A percentile compares a stretch with the other conserved stretches of the same genome.
These are phyloP conservation scores for Penicillium maclennaniae DNA, from an alignment of 495 filamentous ascomycete genomes.

Conservation along the genomic window DNA sequence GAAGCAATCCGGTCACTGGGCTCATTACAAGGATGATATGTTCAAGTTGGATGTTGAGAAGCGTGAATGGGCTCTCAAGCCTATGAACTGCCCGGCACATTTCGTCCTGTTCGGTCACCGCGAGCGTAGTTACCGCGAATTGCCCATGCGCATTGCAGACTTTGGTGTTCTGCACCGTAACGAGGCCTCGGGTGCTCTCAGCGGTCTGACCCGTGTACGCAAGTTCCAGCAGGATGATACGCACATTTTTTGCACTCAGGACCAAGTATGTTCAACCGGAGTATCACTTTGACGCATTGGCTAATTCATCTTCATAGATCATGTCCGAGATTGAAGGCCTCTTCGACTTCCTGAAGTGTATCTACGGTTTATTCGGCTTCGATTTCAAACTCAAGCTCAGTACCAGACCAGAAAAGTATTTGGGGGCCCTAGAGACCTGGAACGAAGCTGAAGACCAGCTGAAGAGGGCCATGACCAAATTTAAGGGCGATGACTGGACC, in stretches of 20 bases:
- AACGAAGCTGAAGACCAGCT: conserved; percentile 77
- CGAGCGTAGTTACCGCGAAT: conserved; percentile 79
- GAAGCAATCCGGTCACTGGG: conserved; percentile 94
- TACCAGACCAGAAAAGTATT: conserved; percentile 86
- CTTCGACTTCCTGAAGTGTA: conserved; percentile 78
- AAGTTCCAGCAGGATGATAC: conserved; percentile 94
- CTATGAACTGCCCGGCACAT: conserved; percentile 97
- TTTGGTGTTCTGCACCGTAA: conserved; percentile 95
- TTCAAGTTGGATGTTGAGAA: conserved; percentile 90
- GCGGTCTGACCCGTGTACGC: conserved; percentile 84
- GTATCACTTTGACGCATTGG: background rate
- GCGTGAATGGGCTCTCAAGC: conserved; percentile 75
- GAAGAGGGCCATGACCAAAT: conserved; percentile 71
- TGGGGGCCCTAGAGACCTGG: conserved; percentile 87
- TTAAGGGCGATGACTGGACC: conserved; percentile 75
- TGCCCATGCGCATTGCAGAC: conserved; percentile 87
- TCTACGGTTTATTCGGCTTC: conserved; percentile 90
- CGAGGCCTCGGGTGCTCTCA: conserved; percentile 87
- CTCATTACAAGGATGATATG: conserved; percentile 96
- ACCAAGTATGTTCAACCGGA: conserved; percentile 50
- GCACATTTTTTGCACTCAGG: conserved; percentile 85
- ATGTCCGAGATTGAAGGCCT: conserved; percentile 76
- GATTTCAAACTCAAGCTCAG: conserved; percentile 96
- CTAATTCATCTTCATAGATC: conserved; percentile 50
- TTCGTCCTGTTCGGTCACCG: conserved; percentile 72